A percentile compares a stretch with the other conserved stretches of the same genome.
Conservation (phyloP, 2,329 filamentous ascomycete species). For the Teratosphaeria viscida region DNA sequence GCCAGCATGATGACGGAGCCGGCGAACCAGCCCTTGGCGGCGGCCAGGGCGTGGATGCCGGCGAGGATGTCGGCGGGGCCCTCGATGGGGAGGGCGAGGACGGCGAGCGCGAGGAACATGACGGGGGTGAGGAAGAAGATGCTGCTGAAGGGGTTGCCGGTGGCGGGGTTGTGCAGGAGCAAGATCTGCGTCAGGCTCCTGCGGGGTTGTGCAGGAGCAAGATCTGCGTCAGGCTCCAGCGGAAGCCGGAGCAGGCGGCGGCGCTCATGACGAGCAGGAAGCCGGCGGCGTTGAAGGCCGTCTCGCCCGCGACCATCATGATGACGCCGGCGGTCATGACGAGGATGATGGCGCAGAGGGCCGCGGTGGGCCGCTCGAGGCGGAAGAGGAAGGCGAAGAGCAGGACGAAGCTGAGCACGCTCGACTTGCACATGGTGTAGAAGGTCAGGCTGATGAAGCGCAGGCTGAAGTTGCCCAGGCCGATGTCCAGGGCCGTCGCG, state of each 20-base stretch:
- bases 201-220: slow-evolving; percentile 81
- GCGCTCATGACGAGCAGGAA: slow-evolving; percentile 89
- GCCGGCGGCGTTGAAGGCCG: slow-evolving; percentile 74
- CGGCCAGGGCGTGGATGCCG: slow-evolving; percentile 54
- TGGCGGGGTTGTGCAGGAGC: slow-evolving; percentile 84
- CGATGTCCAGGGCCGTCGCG: slow-evolving; percentile 91
- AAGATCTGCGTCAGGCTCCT: slow-evolving; percentile 99
- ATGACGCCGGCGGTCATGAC: slow-evolving; percentile 89
- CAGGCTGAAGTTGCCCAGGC: slow-evolving; percentile 86
- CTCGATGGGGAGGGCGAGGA: slow-evolving; percentile 78
- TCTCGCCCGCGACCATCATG: slow-evolving; percentile 97
- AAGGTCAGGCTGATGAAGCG: slow-evolving; percentile 96
- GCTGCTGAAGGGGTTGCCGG: slow-evolving; percentile 89
- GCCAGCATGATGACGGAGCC: slow-evolving; percentile 71
- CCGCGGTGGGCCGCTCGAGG: slow-evolving; percentile 77
- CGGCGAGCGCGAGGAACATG: slow-evolving; percentile 78
- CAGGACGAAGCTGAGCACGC: slow-evolving; percentile 86
- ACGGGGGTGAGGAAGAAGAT: slow-evolving; percentile 96
- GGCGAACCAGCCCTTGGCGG: slow-evolving; percentile 55
- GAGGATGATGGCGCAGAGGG: slow-evolving; percentile 74
- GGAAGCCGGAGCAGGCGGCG: slow-evolving; percentile 90
- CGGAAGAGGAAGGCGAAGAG: slow-evolving; percentile 91
- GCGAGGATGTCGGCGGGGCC: slow-evolving; percentile 58
- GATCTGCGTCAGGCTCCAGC: slow-evolving; percentile 98
- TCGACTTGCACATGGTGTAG: slow-evolving; percentile 99